Percentiles rank a stretch among this genome's conserved stretches.
These are phyloP conservation scores for Nicotiana tabacum DNA, from an alignment of 257 asterid species.

Conservation along the genomic window DNA sequence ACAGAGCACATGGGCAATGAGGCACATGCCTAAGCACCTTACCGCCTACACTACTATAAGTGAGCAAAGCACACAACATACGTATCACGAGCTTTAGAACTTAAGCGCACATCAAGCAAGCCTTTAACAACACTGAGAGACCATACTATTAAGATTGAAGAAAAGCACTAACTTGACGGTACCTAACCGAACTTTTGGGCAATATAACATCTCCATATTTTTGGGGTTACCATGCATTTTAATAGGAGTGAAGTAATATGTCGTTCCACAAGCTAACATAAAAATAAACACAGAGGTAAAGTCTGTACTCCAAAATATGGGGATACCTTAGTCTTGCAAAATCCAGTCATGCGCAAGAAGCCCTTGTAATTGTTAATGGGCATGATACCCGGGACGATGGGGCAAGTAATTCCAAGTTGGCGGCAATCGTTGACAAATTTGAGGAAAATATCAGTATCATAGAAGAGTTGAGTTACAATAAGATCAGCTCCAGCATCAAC, in stretches of 20 bases:
- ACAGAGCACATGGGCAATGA: no score
- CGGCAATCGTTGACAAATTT: conserved; percentile 93
- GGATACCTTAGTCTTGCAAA: conserved; percentile 93
- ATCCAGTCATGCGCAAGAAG: conserved; percentile 96
- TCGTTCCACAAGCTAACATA: not conserved
- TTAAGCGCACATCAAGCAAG: not conserved
- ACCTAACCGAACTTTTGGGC: not conserved
- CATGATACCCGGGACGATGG: conserved; percentile 98
- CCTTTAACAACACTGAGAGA: not conserved
- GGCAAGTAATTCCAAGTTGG: conserved; percentile 83
- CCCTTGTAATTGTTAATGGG: conserved; percentile 97
- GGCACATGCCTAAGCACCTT: no score
- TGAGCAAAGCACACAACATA: no score
- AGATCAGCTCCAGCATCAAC: conserved; percentile 97
- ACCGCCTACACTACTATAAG: no score
- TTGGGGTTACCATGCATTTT: not conserved
- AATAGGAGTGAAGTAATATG: not conserved
- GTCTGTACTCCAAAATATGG: not conserved
- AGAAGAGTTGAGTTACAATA: conserved; percentile 89
- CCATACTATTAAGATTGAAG: not conserved
- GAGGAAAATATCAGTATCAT: conserved; percentile 90
- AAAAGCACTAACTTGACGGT: not conserved
- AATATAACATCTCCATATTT: not conserved
- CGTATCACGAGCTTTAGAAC: no score
- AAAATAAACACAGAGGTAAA: not conserved